Evolutionary conservation across 2,329 filamentous ascomycete genomes (phyloP).

Genomic region (Bipolaris victoriae): DNA sequence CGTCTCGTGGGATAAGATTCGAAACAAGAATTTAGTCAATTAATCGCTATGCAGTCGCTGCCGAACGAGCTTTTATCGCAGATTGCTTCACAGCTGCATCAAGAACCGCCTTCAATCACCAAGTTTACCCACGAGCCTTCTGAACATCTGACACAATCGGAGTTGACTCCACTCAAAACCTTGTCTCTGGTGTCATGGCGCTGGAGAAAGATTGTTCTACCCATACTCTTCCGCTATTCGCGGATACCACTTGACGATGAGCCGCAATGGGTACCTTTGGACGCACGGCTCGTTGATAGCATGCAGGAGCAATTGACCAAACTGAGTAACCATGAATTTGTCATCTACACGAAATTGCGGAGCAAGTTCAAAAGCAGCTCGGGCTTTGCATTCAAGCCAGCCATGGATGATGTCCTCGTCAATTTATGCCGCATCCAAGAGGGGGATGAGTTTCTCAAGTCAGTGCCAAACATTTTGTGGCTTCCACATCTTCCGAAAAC

Average conservation of each 20-base stretch:
- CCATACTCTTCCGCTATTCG: conserved; percentile 42
- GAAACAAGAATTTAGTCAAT: neutral
- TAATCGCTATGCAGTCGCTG: conserved; percentile 32
- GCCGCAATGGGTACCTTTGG: conserved; percentile 44
- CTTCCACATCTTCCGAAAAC: conserved; percentile 38
- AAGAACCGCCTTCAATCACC: conserved; percentile 38
- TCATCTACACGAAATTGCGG: conserved; percentile 41
- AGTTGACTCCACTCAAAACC: conserved; percentile 34
- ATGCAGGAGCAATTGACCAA: conserved; percentile 42
- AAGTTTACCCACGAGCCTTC: conserved; percentile 45
- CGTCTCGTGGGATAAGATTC: neutral
- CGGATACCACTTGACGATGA: conserved; percentile 35
- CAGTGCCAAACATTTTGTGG: conserved; percentile 34
- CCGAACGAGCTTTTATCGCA: conserved; percentile 48
- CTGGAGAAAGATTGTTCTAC: conserved; percentile 41
- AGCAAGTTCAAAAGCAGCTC: conserved; percentile 44
- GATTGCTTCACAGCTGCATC: conserved; percentile 41
- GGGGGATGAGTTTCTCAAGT: conserved; percentile 37
- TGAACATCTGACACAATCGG: conserved; percentile 29
- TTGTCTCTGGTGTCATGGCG: conserved; percentile 43
- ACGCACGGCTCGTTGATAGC: conserved; percentile 41
- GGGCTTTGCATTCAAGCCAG: conserved; percentile 34
- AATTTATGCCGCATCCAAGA: conserved; percentile 42
- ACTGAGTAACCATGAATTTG: conserved; percentile 42
- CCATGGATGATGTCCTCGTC: conserved; percentile 43